These are phyloP conservation scores for Globisporangium carolinianum DNA, from an alignment of 352 stramenopile genomes.

Conservation along the genomic window DNA sequence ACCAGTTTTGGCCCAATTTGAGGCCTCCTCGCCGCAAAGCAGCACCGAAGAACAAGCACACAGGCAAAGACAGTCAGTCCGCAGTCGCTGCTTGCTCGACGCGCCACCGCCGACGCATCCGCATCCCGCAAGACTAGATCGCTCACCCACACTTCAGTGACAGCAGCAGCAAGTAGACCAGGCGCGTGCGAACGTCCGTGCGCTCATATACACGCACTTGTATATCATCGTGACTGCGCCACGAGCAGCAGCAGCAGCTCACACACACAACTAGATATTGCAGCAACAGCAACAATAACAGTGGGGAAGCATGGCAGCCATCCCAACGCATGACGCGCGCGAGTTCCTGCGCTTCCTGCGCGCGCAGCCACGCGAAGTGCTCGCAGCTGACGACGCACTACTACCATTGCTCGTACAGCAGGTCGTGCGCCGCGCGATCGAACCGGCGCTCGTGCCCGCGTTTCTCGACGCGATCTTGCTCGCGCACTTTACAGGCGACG, in stretches of 20 bases:
- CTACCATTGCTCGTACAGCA: conserved; percentile 14
- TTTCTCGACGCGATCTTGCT: conserved; percentile 56
- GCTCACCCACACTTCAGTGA: too few species aligned
- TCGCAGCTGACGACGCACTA: conserved; percentile 8
- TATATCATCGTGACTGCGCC: not conserved
- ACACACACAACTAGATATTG: too few species aligned
- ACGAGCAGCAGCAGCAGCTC: not conserved
- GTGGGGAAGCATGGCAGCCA: conserved; percentile 8
- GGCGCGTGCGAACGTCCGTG: too few species aligned
- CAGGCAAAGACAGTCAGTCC: too few species aligned
- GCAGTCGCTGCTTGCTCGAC: too few species aligned
- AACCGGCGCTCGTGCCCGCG: conserved; percentile 17
- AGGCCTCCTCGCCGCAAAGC: too few species aligned
- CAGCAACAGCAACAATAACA: not conserved
- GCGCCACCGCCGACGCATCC: too few species aligned
- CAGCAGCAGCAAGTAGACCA: too few species aligned
- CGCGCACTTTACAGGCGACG: conserved; percentile 15
- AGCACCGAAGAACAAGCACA: too few species aligned
- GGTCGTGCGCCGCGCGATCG: conserved; percentile 13
- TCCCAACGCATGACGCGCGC: conserved; percentile 12
- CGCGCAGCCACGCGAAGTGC: conserved; percentile 10
- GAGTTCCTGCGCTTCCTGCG: conserved; percentile 16
- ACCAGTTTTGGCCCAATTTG: too few species aligned
- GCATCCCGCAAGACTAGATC: too few species aligned
- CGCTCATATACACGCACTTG: too few species aligned